phyloP scores from a whole-genome alignment of 1,284 basidiomycete species.

The Trametes hirsuta region DNA sequence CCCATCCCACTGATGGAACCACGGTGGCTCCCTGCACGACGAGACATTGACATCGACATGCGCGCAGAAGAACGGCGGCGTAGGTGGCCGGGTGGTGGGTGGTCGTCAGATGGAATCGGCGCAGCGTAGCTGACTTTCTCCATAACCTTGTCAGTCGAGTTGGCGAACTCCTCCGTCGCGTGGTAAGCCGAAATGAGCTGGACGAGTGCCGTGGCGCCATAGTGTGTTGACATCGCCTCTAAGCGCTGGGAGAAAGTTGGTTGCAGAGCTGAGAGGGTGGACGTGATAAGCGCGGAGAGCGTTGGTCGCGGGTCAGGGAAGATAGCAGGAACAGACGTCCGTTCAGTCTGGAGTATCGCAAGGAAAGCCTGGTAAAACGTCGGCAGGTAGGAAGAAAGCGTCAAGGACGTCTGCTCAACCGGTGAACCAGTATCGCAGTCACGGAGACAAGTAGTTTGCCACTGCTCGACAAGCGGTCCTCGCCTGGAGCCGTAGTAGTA shows the following conservation, averaged over 20 bases:
- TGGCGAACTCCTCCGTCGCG: slow-evolving; percentile 81
- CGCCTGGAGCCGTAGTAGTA: slow-evolving; percentile 90
- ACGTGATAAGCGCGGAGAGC: slow-evolving; percentile 80
- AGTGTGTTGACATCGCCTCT: slow-evolving; percentile 62
- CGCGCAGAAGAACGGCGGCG: slow-evolving; percentile 58
- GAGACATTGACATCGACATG: slow-evolving; percentile 80
- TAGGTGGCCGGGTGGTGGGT: slow-evolving; percentile 15
- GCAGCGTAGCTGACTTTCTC: slow-evolving; percentile 67
- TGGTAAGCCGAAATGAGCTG: slow-evolving; percentile 74
- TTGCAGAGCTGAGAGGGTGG: slow-evolving; percentile 75
- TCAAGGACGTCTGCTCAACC: slow-evolving; percentile 30
- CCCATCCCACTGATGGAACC: slow-evolving; percentile 35
- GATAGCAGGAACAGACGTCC: slow-evolving; percentile 75
- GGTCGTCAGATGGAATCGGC: slow-evolving; percentile 17
- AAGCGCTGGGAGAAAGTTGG: slow-evolving; percentile 84
- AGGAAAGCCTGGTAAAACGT: slow-evolving; percentile 76
- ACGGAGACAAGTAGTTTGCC: slow-evolving; percentile 60
- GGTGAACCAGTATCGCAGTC: slow-evolving; percentile 48
- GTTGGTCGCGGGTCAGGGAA: slow-evolving; percentile 79
- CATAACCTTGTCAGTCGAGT: slow-evolving; percentile 70
- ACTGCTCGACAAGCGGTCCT: slow-evolving; percentile 62
- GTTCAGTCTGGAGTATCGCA: slow-evolving; percentile 69
- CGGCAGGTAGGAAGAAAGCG: slow-evolving; percentile 70
- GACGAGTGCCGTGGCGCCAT: slow-evolving; percentile 64
- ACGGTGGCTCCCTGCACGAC: slow-evolving; percentile 50